These are phyloP conservation scores for Nakazawaea populi DNA, from an alignment of 805 yeast species.

Conservation along the genomic window DNA sequence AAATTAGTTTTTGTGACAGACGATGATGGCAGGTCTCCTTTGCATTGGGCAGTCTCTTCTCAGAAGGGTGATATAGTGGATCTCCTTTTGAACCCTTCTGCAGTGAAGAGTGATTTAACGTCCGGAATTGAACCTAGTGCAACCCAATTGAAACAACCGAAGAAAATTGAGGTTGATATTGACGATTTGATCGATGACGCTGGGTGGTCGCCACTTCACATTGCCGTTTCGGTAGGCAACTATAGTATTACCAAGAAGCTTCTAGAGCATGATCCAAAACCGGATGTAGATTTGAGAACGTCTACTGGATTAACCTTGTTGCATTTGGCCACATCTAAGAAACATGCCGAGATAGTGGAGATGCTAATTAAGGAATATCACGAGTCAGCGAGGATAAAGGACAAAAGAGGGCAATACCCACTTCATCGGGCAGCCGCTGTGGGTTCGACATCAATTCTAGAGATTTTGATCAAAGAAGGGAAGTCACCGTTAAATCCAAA, in stretches of 20 bases:
- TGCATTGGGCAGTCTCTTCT: constrained; percentile 85
- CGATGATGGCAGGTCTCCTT: constrained; percentile 70
- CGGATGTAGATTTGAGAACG: constrained; percentile 59
- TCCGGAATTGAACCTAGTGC: constrained; percentile 1
- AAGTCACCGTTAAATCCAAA: constrained; percentile 61
- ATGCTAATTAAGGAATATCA: constrained; percentile 46
- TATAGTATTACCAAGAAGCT: constrained; percentile 43
- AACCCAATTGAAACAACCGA: background rate
- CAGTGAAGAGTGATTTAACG: constrained; percentile 14
- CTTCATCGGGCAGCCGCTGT: constrained; percentile 79
- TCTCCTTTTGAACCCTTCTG: constrained; percentile 33
- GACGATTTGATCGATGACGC: constrained; percentile 67
- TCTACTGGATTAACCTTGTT: constrained; percentile 67
- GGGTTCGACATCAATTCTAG: constrained; percentile 57
- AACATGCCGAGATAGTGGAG: constrained; percentile 47
- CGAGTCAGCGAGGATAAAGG: constrained; percentile 62
- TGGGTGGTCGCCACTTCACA: constrained; percentile 88
- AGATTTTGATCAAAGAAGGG: constrained; percentile 43
- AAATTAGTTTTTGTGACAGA: constrained; percentile 44
- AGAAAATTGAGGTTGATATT: constrained; percentile 42
- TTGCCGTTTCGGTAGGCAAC: constrained; percentile 74
- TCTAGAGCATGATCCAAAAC: constrained; percentile 43
- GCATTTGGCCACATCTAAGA: constrained; percentile 73
- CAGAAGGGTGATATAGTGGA: constrained; percentile 47
- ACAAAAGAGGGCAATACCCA: constrained; percentile 58